A percentile compares a stretch with the other conserved stretches of the same genome.
Evolutionary conservation across 257 asterid genomes (phyloP).

Genomic region (Penstemon newberryi): DNA sequence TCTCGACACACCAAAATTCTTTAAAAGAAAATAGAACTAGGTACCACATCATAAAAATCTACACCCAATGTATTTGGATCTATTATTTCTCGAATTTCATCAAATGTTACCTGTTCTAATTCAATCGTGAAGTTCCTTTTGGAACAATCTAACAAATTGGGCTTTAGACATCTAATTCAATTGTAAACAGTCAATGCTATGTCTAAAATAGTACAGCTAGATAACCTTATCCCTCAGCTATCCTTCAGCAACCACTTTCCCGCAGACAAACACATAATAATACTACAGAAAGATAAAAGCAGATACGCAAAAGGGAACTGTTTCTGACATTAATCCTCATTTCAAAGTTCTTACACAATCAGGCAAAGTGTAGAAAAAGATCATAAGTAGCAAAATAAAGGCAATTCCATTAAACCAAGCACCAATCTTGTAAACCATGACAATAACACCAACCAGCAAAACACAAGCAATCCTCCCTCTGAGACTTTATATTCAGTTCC

Average conservation of each 20-base stretch:
- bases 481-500: neutral
- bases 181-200: neutral
- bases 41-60: neutral
- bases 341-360: neutral
- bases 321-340: neutral
- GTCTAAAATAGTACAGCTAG: neutral
- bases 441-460: neutral
- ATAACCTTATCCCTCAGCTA: neutral
- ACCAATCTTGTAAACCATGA: conserved; percentile 17
- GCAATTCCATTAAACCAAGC: neutral
- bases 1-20: too few relatives aligned
- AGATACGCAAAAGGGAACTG: neutral
- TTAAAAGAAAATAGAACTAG: too few relatives aligned
- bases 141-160: neutral
- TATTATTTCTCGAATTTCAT: neutral
- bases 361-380: neutral
- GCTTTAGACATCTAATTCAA: neutral
- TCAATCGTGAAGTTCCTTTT: neutral
- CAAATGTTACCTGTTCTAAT: neutral
- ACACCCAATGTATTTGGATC: neutral
- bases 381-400: neutral
- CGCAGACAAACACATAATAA: neutral
- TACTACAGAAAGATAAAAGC: neutral
- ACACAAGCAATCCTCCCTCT: neutral
- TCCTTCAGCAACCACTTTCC: conserved; percentile 1